Base-by-base conservation (phyloP, 2,329 filamentous ascomycete genomes). In the Bipolaris sorokiniana region DNA sequence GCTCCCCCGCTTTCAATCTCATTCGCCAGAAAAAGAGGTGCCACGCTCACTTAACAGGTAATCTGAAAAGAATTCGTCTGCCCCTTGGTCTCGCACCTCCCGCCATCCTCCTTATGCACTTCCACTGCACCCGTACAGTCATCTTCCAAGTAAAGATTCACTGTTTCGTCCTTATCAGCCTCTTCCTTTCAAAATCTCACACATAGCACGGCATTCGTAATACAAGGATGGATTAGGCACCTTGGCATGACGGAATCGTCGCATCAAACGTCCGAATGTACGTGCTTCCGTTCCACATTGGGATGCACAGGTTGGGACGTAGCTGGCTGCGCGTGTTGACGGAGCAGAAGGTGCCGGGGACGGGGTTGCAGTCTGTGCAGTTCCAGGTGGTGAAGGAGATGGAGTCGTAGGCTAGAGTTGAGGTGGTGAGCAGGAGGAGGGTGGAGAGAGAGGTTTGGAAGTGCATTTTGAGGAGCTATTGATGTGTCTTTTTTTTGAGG, bases 371-470 rank as follows among this genome's bases (percentile, higher is more conserved):
- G 7, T 33, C 48, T 22, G 48, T 51, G n/a, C 48, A 51, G 31
- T 51, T 51, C 38, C 38, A 51, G 15, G 48, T 51, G 13, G 48
- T 51, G 48, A 51, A 51, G 28, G 20, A 34, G 3, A 51, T 18
- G 38, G 37, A 28, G 13, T 50, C 36, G 16, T 50, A 44, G 7
- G 48, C 48, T 26, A 7, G 6, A 15, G n/a, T 20, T 7, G 48
- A 34, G 13, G 48, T 34, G 15, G 48, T 28, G 18, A 51, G 48
- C 6, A 41, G 13, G 26, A 51, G 18, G 16, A 42, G 20, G 40
- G 20, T 42, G 13, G 22, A 26, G 22, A 42, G 2, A 22, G 40
- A 7, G 13, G 22, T n/a, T 6, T 15, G 15, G 20, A n/a, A 2
- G n/a, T n/a, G 22, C 40, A 42, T 22, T 41, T 15, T 11, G 20